Percentiles rank a stretch among this genome's conserved stretches.
phyloP scores from a whole-genome alignment of 768 basidiomycete genomes.

The Boletus sensibilis region DNA sequence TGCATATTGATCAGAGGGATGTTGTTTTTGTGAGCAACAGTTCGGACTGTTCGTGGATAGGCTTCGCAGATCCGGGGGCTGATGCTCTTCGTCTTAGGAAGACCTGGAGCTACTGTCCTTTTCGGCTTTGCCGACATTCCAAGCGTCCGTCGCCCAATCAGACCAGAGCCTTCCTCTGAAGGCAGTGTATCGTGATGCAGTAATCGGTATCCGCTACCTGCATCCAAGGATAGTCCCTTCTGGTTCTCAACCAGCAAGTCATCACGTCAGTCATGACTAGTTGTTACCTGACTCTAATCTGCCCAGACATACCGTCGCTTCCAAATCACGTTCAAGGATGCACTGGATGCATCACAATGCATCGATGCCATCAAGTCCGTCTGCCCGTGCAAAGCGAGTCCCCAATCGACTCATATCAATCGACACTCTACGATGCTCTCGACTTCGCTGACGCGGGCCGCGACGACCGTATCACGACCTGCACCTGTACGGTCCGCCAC shows the following conservation, averaged over 20 bases:
- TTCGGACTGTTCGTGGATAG: background rate
- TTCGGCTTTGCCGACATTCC: constrained; percentile 43
- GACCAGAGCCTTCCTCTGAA: constrained; percentile 70
- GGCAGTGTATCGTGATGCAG: constrained; percentile 71
- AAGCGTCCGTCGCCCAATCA: constrained; percentile 30
- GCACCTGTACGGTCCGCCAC: background rate
- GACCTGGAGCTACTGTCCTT: constrained; percentile 73
- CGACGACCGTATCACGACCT: constrained; percentile 7
- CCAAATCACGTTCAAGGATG: constrained; percentile 65
- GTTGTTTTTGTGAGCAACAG: constrained; percentile 60
- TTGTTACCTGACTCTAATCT: constrained; percentile 8
- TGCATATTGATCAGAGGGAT: constrained; percentile 48
- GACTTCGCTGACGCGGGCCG: constrained; percentile 15
- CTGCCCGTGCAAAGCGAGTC: constrained; percentile 73
- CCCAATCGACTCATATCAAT: constrained; percentile 26
- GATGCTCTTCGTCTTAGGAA: constrained; percentile 47
- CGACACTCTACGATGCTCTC: constrained; percentile 18
- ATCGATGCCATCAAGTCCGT: constrained; percentile 61
- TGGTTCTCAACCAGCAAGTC: constrained; percentile 34
- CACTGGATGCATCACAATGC: constrained; percentile 50
- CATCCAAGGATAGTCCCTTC: constrained; percentile 41
- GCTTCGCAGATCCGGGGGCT: background rate
- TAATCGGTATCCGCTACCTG: constrained; percentile 75
- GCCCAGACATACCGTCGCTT: constrained; percentile 70
- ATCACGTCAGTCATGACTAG: background rate